phyloP scores from a whole-genome alignment of 371 early-diverging fungal genomes.

The Mortierella sp. region DNA sequence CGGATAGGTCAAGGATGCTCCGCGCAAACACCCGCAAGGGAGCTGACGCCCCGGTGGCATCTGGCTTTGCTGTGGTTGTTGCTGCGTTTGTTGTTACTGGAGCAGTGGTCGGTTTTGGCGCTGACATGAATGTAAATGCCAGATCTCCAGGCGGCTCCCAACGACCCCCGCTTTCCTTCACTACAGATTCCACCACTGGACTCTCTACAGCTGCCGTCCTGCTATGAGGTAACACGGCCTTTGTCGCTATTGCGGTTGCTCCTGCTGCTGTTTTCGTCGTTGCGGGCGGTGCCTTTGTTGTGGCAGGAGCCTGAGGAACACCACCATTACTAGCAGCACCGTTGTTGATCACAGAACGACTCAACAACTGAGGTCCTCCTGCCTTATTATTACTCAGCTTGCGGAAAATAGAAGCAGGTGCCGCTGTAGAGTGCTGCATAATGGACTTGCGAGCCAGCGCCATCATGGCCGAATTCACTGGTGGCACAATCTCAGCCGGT shows the following conservation, averaged over 20 bases:
- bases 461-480: conserved; percentile 26
- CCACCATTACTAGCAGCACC: neutral
- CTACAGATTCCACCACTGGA: no score
- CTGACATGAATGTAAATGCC: conserved; percentile 18
- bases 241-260: neutral
- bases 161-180: neutral
- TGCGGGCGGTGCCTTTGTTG: neutral
- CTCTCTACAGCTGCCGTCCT: neutral
- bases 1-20: neutral
- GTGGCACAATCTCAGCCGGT: neutral
- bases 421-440: conserved; percentile 34
- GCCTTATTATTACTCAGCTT: conserved; percentile 16
- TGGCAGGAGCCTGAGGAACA: neutral
- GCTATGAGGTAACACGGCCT: neutral
- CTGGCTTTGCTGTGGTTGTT: neutral
- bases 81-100: neutral
- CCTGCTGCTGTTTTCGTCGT: neutral
- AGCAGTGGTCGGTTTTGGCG: neutral
- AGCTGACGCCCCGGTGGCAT: neutral
- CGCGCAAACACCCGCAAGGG: neutral
- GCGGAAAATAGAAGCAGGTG: conserved; percentile 33
- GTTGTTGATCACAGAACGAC: neutral
- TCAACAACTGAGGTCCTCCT: neutral
- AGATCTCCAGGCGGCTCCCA: neutral
- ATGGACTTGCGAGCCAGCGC: conserved; percentile 44